Base-by-base conservation (phyloP, 768 basidiomycete species). In the Sporobolomyces phaffii region DNA sequence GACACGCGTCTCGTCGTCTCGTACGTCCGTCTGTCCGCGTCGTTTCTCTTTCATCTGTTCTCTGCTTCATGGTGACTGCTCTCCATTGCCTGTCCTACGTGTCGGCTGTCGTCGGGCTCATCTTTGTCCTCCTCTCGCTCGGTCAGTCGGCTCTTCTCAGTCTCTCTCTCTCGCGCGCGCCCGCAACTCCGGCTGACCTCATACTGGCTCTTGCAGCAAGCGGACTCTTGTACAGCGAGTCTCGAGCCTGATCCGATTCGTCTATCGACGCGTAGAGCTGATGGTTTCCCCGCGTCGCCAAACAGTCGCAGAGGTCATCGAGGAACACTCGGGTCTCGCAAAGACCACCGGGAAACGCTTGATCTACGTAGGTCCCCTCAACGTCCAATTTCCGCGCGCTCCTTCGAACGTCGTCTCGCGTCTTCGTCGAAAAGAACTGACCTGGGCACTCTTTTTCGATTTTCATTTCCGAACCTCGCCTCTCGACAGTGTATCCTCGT, bases 41-140 rank as follows among this genome's bases (percentile, higher is more conserved):
- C 34, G 33, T 22, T 10, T 3, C 33, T 3, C 50, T 20, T 51
- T 51, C 24, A 33, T 6, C 10, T 10, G 29, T 20, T 24, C 44
- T 17, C 29, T 31, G 20, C n/a, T 45, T 20, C 10, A 58, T 58
- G 56, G 56, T 77, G 62, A 61, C 74, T 15, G 69, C 79, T 4
- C 73, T 81, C 15, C 78, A 80, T 65, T 26, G 72, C 15, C 72
- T 75, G 26, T 73, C 74, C 69, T 94, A 91, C 81, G 81, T 82
- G 40, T 90, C 90, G 24, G 83, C 84, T 18, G 71, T 87, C 28
- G 86, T 84, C 33, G 90, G 86, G 3, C 90, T 96, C 75, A 80
- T 87, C 61, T 98, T 96, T 73, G 85, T 92, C n/a, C 91, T 89
- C 1, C 82, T 98, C 45, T 91, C 90, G 14, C 81, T 97, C 57